These are phyloP conservation scores for Pseudoscleropodium purum DNA, from an alignment of 225 moss, liverwort and hornwort species.

Conservation along the genomic window DNA sequence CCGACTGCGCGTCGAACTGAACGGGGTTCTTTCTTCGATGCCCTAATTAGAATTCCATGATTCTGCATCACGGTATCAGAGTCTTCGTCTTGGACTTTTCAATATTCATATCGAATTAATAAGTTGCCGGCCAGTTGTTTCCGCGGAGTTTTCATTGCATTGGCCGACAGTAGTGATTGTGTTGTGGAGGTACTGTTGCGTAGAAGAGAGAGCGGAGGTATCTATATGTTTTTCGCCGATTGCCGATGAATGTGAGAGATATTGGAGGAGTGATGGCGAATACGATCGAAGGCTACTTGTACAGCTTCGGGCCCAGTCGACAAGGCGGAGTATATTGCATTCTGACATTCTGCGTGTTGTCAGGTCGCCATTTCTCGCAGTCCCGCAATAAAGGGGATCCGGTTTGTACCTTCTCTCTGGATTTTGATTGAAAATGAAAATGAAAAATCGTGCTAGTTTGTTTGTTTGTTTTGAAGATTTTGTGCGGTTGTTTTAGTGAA, in stretches of 20 bases:
- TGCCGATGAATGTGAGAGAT: background rate
- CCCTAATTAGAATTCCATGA: slow-evolving; percentile 1
- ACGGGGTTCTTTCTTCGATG: background rate
- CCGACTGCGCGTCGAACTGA: background rate
- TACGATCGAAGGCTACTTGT: slow-evolving; percentile 59
- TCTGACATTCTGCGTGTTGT: slow-evolving; percentile 47
- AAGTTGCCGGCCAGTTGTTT: background rate
- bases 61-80: background rate
- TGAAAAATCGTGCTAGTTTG: background rate
- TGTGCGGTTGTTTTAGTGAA: background rate
- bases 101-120: no score
- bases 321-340: slow-evolving; percentile 52
- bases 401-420: slow-evolving; percentile 12
- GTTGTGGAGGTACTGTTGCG: background rate
- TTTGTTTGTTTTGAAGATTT: background rate
- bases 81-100: background rate
- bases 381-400: slow-evolving; percentile 51
- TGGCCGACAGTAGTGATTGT: background rate
- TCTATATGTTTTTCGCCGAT: background rate
- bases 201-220: background rate
- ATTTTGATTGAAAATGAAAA: background rate
- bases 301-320: slow-evolving; percentile 45
- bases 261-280: slow-evolving; percentile 27
- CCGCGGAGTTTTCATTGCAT: background rate
- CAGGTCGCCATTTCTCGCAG: slow-evolving; percentile 56